Evolutionary conservation across 306 rosid species (phyloP), one percentile per base, ranked within the genome.

Genomic region (Clitoria ternatea): DNA sequence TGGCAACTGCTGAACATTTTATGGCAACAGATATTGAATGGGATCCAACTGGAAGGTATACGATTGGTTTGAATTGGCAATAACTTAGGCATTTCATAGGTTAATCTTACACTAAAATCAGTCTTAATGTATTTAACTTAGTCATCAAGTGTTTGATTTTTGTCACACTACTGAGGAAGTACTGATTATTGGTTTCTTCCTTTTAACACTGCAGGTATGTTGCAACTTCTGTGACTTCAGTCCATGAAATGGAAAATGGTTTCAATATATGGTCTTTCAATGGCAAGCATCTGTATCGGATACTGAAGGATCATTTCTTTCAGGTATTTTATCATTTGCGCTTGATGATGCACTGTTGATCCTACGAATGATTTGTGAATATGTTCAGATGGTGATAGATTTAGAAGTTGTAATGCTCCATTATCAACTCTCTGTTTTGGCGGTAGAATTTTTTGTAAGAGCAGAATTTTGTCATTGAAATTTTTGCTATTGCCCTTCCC

Each of bases 201-300:
- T 22, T 65, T 47, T 80, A 29, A 65, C 49, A 20, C 52, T 78
- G 15, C 68, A 90, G 98, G 82, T 90, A 86, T 73, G 97, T 86
- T 65, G 98, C 97, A 70, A 92, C 93, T 72, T 72, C 97, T 30
- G 97, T 90, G 57, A 92, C 98, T 36, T 88, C 96, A 3, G 98
- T 90, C 65, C 98, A 88, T 67, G 98, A 92, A 85, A 92, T 92
- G 98, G 98, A 92, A 82, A 90, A 92, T 71, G 98, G 98, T 27
- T 90, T 88, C 82, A 88, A 86, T 76, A 82, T 92, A 43, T 92
- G 98, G 98, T 88, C 97, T 57, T 92, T 92, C 68, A 84, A 90
- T 53, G 97, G 98, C 61, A 90, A 90, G 80, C 90, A 88, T 39
- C 93, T 92, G 11, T 90, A 92, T 76, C 83, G 97, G 65, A 79